Conservation (phyloP, 768 basidiomycete genomes). For the Hebeloma cylindrosporum region DNA sequence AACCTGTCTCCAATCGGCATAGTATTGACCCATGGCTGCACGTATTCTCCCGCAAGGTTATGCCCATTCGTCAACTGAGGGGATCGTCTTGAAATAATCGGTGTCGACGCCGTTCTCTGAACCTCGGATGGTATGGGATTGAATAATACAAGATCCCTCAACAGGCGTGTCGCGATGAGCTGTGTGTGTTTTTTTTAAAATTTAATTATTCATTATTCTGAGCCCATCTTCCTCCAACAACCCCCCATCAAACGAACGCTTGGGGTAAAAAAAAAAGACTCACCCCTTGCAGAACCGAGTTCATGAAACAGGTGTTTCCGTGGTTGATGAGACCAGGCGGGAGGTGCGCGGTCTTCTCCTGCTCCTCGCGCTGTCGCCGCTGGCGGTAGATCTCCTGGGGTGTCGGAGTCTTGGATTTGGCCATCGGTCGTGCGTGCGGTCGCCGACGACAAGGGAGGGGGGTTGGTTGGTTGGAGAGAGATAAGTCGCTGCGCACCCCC, state of each 20-base stretch:
- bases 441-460: no score
- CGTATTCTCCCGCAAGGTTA: conserved; percentile 48
- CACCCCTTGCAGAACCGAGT: conserved; percentile 89
- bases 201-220: neutral
- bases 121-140: conserved; percentile 43
- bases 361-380: conserved; percentile 60
- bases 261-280: conserved; percentile 29
- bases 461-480: no score
- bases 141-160: conserved; percentile 60
- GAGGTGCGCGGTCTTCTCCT: conserved; percentile 55
- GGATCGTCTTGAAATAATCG: conserved; percentile 50
- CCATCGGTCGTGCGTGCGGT: no score
- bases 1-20: conserved; percentile 77
- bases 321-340: conserved; percentile 80
- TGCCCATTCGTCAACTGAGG: conserved; percentile 73
- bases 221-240: neutral
- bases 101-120: conserved; percentile 39
- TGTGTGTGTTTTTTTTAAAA: conserved; percentile 27
- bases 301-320: conserved; percentile 95
- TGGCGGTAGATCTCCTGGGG: conserved; percentile 65
- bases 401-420: conserved; percentile 53
- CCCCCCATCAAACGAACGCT: conserved; percentile 2
- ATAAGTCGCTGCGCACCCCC: no score
- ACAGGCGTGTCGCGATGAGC: conserved; percentile 66
- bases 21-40: conserved; percentile 52